Evolutionary conservation across 73 alveolate species (phyloP).

Genomic region (Tetrahymena malaccensis): DNA sequence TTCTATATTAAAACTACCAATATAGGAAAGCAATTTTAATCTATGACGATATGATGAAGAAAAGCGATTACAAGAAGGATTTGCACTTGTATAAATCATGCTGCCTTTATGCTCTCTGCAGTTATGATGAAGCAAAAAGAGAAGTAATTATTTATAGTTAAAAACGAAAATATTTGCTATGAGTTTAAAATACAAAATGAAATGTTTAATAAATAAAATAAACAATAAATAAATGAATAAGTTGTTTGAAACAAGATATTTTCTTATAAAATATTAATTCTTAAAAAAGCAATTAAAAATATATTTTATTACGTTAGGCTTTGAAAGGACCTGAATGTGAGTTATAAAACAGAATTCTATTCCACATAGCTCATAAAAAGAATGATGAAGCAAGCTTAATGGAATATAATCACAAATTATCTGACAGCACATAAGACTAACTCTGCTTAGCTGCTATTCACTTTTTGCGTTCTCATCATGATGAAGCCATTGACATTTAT

Average conservation of each 20-base stretch:
- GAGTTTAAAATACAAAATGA: too few relatives aligned
- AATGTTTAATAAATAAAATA: neutral
- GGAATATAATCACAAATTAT: conserved; percentile 75
- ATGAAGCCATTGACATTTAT: conserved; percentile 79
- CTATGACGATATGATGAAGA: conserved; percentile 28
- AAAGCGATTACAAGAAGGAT: conserved; percentile 43
- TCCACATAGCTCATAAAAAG: conserved; percentile 88
- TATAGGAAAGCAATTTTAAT: conserved; percentile 33
- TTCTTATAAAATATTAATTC: neutral
- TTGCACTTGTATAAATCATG: conserved; percentile 88
- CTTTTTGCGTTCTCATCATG: conserved; percentile 76
- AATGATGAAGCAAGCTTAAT: conserved; percentile 88
- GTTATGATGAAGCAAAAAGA: conserved; percentile 85
- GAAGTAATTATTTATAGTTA: conserved; percentile 19
- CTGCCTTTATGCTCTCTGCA: conserved; percentile 89
- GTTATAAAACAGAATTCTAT: conserved; percentile 70
- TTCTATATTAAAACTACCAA: neutral
- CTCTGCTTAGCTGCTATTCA: conserved; percentile 96
- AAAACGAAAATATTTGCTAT: neutral
- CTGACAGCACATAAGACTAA: conserved; percentile 73
- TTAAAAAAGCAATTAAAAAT: too few relatives aligned
- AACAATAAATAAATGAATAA: conserved; percentile 28
- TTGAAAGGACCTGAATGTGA: conserved; percentile 49
- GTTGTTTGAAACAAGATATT: neutral
- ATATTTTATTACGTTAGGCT: neutral